Evolutionary conservation across 2,329 filamentous ascomycete species (phyloP).

Genomic region (Xylaria sp.): DNA sequence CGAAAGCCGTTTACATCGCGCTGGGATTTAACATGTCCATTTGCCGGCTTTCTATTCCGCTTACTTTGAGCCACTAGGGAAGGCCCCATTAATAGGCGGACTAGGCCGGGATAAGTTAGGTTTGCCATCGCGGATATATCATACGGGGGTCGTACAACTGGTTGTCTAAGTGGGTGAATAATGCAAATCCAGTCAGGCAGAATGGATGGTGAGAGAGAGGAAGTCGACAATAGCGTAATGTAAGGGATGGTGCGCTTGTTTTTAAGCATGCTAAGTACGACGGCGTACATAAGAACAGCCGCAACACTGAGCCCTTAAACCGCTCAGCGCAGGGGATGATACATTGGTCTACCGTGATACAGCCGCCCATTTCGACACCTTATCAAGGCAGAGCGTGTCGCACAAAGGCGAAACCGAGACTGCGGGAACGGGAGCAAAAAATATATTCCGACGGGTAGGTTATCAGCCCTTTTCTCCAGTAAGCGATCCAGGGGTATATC

Average conservation of each 20-base stretch:
- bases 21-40: neutral
- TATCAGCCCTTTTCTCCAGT: no score
- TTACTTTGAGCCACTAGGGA: neutral
- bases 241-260: neutral
- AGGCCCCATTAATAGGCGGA: neutral
- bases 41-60: neutral
- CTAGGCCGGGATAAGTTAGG: no score
- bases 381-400: no score
- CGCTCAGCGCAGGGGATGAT: neutral
- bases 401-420: no score
- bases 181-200: neutral
- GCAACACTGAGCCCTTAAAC: neutral
- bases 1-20: neutral
- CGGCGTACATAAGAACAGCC: neutral
- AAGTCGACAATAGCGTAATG: neutral
- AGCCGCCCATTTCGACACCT: neutral
- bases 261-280: neutral
- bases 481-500: no score
- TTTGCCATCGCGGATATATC: neutral
- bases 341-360: neutral
- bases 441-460: no score
- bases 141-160: neutral
- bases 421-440: no score
- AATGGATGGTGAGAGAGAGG: neutral
- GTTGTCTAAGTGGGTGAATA: neutral